phyloP scores from a whole-genome alignment of 2,329 filamentous ascomycete genomes.

The Talaromyces amestolkiae region DNA sequence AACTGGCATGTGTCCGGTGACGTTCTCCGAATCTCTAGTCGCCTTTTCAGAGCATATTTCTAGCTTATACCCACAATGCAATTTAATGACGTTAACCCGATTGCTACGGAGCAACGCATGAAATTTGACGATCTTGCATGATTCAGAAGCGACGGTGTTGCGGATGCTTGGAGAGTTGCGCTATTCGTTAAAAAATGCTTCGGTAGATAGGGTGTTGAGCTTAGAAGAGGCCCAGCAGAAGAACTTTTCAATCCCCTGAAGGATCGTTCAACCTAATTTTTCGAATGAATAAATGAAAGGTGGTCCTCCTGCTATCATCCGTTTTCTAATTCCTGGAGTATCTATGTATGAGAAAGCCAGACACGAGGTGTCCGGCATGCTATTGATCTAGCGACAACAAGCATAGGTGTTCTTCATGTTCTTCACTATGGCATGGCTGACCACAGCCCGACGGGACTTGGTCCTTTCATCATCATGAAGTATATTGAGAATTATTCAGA shows the following conservation, averaged over 20 bases:
- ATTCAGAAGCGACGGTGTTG: neutral
- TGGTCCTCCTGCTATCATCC: conserved; percentile 20
- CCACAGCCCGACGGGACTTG: conserved; percentile 19
- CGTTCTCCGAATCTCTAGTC: neutral
- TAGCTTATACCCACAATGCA: too few relatives aligned
- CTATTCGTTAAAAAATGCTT: neutral
- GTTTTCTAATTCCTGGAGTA: conserved; percentile 23
- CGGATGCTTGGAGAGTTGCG: neutral
- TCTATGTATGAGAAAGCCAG: conserved; percentile 28
- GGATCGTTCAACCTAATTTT: conserved; percentile 26
- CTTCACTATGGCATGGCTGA: conserved; percentile 24
- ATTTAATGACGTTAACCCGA: neutral
- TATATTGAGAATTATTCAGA: conserved; percentile 27
- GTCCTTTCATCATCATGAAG: conserved; percentile 39
- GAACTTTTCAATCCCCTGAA: conserved; percentile 18
- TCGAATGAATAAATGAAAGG: conserved; percentile 22
- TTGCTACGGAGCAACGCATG: neutral
- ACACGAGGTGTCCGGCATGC: conserved; percentile 23
- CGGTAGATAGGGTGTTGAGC: conserved; percentile 19
- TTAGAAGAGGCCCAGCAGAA: conserved; percentile 15
- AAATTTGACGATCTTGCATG: neutral
- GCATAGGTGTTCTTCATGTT: conserved; percentile 22
- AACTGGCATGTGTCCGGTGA: too few relatives aligned
- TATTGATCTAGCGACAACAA: conserved; percentile 22
- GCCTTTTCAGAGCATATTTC: neutral